phyloP scores from a whole-genome alignment of 164 flowering plant genomes.

The Platanus orientalis region DNA sequence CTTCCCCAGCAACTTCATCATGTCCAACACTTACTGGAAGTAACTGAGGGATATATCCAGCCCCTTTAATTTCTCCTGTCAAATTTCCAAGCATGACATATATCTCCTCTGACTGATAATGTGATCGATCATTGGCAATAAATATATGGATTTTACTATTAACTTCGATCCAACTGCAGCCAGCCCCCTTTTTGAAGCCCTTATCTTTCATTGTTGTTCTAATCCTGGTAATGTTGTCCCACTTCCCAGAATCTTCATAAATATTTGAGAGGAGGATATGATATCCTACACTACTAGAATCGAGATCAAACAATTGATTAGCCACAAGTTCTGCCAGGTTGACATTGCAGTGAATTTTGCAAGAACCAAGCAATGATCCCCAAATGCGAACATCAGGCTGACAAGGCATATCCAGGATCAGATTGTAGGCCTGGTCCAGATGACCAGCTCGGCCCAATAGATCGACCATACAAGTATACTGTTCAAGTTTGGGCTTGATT shows the following conservation, averaged over 20 bases:
- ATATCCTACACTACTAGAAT: slow-evolving; percentile 29
- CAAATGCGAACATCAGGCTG: slow-evolving; percentile 37
- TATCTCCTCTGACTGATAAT: slow-evolving; percentile 27
- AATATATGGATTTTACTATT: slow-evolving; percentile 31
- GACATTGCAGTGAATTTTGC: slow-evolving; percentile 34
- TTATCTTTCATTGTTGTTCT: slow-evolving; percentile 30
- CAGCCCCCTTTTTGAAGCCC: slow-evolving; percentile 38
- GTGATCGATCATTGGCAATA: slow-evolving; percentile 38
- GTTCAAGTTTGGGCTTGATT: slow-evolving; percentile 38
- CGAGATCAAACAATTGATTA: slow-evolving; percentile 29
- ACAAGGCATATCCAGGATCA: slow-evolving; percentile 39
- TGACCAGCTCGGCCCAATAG: slow-evolving; percentile 42
- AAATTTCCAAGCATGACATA: slow-evolving; percentile 25
- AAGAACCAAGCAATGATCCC: slow-evolving; percentile 49
- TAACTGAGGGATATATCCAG: slow-evolving; percentile 9
- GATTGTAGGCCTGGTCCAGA: slow-evolving; percentile 34
- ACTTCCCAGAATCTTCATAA: slow-evolving; percentile 29
- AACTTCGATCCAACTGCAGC: slow-evolving; percentile 50
- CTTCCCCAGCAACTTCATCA: neutral
- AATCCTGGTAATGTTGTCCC: slow-evolving; percentile 20
- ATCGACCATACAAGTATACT: slow-evolving; percentile 51
- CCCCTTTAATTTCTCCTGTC: slow-evolving; percentile 19
- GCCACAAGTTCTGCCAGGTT: slow-evolving; percentile 28
- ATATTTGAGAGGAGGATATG: slow-evolving; percentile 42
- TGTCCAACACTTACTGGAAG: neutral